Evolutionary conservation across 2,329 filamentous ascomycete species (phyloP).

Genomic region (Alternaria sp.): DNA sequence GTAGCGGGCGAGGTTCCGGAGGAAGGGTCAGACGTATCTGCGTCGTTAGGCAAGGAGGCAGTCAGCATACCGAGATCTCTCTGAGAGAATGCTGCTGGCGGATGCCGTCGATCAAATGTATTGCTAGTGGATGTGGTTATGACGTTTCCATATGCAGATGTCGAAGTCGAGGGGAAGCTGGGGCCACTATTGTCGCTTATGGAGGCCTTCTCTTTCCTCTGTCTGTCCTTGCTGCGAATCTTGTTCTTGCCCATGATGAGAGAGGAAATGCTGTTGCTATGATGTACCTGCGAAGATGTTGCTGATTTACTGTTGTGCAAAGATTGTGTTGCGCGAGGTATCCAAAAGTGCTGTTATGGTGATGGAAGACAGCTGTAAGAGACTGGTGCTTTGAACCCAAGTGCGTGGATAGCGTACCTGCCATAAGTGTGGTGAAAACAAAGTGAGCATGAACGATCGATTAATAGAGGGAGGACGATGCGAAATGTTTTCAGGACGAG

Average conservation of each 20-base stretch:
- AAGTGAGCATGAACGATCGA: not conserved
- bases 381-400: constrained; percentile 5
- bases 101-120: not conserved
- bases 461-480: constrained; percentile 3
- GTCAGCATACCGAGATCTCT: not conserved
- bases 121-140: not conserved
- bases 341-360: constrained; percentile 25
- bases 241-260: constrained; percentile 31
- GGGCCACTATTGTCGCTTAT: not conserved
- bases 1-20: not conserved
- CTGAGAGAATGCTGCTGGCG: not conserved
- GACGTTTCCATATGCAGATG: not conserved
- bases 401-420: constrained; percentile 16
- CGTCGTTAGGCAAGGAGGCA: not conserved
- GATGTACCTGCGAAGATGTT: constrained; percentile 38
- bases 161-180: not conserved
- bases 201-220: not conserved
- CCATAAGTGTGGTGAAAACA: constrained; percentile 15
- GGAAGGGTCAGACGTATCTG: not conserved
- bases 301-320: constrained; percentile 34
- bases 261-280: constrained; percentile 33
- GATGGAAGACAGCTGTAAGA: constrained; percentile 7
- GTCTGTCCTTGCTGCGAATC: constrained; percentile 16
- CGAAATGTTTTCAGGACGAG: not conserved
- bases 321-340: constrained; percentile 19